A percentile compares a stretch with the other conserved stretches of the same genome.
Conservation (phyloP, 768 basidiomycete genomes). For the Cubamyces lactineus region DNA sequence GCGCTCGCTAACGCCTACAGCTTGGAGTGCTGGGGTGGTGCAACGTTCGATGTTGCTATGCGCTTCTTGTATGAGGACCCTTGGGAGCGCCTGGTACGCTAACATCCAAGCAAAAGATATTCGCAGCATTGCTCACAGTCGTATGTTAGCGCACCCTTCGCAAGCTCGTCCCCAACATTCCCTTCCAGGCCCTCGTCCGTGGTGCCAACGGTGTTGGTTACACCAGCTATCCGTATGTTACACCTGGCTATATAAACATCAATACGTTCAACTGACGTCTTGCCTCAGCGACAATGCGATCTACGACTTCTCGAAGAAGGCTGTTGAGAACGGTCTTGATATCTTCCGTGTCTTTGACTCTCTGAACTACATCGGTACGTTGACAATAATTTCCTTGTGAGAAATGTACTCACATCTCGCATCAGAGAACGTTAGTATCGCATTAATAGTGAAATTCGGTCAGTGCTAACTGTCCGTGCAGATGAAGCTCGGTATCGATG, state of each 20-base stretch:
- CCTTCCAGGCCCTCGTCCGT: constrained; percentile 96
- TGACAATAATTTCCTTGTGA: neutral
- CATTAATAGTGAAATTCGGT: neutral
- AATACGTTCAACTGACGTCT: constrained; percentile 16
- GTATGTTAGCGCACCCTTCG: constrained; percentile 76
- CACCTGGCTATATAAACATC: neutral
- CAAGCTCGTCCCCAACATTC: constrained; percentile 97
- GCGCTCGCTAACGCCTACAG: constrained; percentile 95
- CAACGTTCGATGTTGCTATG: constrained; percentile 99
- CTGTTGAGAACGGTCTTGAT: constrained; percentile 99
- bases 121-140: constrained; percentile 6
- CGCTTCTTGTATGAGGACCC: constrained; percentile 99
- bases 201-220: constrained; percentile 99
- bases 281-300: constrained; percentile 87
- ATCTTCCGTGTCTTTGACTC: constrained; percentile 99
- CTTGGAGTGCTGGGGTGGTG: constrained; percentile 99
- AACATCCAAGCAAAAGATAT: neutral
- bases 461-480: constrained; percentile 38
- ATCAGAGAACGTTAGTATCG: constrained; percentile 67
- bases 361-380: constrained; percentile 93
- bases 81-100: constrained; percentile 91
- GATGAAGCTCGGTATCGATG: constrained; percentile 98
- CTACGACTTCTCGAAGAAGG: constrained; percentile 99
- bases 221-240: constrained; percentile 90
- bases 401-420: constrained; percentile 13